phyloP scores from a whole-genome alignment of 805 yeast species.

The Saccharomycopsis fibuligera region DNA sequence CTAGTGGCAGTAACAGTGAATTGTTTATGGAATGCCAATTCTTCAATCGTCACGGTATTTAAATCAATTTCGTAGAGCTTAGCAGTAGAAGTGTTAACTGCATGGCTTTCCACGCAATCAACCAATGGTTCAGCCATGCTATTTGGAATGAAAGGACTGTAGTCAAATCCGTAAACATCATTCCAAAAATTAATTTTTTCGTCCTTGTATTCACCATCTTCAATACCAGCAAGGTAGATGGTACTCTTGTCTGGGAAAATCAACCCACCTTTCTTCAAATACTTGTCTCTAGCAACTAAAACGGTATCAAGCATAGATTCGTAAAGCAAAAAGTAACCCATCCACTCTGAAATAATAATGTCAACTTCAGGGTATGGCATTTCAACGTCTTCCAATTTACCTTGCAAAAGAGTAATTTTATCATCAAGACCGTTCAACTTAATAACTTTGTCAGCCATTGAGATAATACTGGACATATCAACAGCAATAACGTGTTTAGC shows the following conservation, averaged over 20 bases:
- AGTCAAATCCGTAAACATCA: slow-evolving; percentile 95
- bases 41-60: slow-evolving; percentile 79
- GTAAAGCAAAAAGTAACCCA: slow-evolving; percentile 94
- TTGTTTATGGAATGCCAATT: slow-evolving; percentile 66
- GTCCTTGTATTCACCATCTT: slow-evolving; percentile 85
- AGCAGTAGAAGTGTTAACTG: slow-evolving; percentile 67
- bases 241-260: slow-evolving; percentile 93
- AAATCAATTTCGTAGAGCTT: slow-evolving; percentile 78
- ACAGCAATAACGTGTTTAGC: slow-evolving; percentile 97
- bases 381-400: slow-evolving; percentile 88
- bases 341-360: slow-evolving; percentile 96
- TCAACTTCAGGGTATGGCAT: slow-evolving; percentile 87
- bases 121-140: slow-evolving; percentile 94
- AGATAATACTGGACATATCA: slow-evolving; percentile 94
- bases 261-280: slow-evolving; percentile 70
- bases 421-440: slow-evolving; percentile 77
- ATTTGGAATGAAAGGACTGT: slow-evolving; percentile 77
- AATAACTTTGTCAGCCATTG: slow-evolving; percentile 88
- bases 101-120: slow-evolving; percentile 79
- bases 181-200: slow-evolving; percentile 94
- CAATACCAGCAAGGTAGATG: slow-evolving; percentile 85
- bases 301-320: slow-evolving; percentile 99
- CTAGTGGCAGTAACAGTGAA: slow-evolving; percentile 70
- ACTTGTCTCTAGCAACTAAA: slow-evolving; percentile 86
- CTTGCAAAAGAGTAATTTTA: slow-evolving; percentile 81